phyloP scores from a whole-genome alignment of 2,329 filamentous ascomycete genomes.

The Ceratocystiopsis sp. region DNA sequence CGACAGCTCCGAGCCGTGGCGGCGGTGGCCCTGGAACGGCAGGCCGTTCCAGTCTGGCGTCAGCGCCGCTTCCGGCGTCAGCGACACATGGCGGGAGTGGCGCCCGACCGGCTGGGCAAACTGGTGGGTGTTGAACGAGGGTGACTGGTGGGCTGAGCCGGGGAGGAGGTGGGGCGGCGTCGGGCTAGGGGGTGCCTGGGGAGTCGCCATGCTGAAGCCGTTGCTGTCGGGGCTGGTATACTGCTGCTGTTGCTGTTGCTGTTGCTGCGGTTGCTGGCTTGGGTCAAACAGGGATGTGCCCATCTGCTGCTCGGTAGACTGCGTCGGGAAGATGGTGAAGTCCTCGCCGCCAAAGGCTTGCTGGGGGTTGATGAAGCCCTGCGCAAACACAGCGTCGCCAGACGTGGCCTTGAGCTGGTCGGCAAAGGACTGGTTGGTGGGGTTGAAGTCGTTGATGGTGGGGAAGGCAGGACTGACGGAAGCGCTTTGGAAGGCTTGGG shows the following conservation, averaged over 20 bases:
- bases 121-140: conserved; percentile 37
- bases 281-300: conserved; percentile 42
- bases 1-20: conserved; percentile 78
- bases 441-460: conserved; percentile 23
- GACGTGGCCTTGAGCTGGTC: conserved; percentile 24
- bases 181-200: conserved; percentile 37
- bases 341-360: conserved; percentile 32
- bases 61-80: conserved; percentile 40
- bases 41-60: conserved; percentile 36
- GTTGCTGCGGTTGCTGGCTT: conserved; percentile 2
- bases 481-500: conserved; percentile 21
- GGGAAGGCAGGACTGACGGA: conserved; percentile 29
- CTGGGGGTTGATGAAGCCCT: conserved; percentile 29
- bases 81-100: conserved; percentile 39
- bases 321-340: conserved; percentile 46
- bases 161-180: conserved; percentile 34
- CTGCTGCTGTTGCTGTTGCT: conserved; percentile 23
- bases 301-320: conserved; percentile 40
- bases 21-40: conserved; percentile 65
- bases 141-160: conserved; percentile 35
- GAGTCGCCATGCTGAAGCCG: conserved; percentile 35
- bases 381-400: conserved; percentile 8
- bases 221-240: conserved; percentile 19
- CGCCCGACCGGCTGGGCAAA: conserved; percentile 30
- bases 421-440: conserved; percentile 23